Evolutionary conservation across 2,329 filamentous ascomycete genomes (phyloP), one percentile per base, ranked within the genome.

Genomic region (Sporothrix inflata): DNA sequence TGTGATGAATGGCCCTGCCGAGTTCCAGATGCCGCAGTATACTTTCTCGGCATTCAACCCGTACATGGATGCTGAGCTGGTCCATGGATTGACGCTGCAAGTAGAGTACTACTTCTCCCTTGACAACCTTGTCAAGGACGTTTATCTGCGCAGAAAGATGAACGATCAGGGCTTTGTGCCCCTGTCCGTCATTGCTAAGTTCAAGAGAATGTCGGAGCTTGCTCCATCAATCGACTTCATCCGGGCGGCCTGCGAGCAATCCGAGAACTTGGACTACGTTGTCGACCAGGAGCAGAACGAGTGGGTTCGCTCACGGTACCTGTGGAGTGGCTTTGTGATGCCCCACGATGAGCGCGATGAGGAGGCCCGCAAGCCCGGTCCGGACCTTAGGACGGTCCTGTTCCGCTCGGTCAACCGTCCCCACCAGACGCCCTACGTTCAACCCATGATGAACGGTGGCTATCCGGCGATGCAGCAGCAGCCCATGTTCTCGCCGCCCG

Each of bases 91-190:
- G 66, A 85, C 82, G 71, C 80, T 79, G 75, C 84, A 87, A 78
- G 87, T 94, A 49, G 94, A 97, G 78, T 99, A 98, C 84, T 99
- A 99, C 82, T 97, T 99, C 83, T 98, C 95, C 0, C 88, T 97
- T 38, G 93, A 98, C 78, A 99, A 99, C 79, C 86, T 98, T 67
- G 92, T 93, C 86, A 98, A 97, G 82, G 96, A 99, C 78, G 86
- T 93, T 78, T 98, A 90, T 81, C 86, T 99, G 73, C 91, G 96
- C 72, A 90, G 89, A 78, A 91, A 94, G 77, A 98, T 99, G 96
- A 95, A 99, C 79, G 93, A 92, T 0, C 93, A 98, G 80, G 96
- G 96, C 21, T 98, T 94, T 78, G 94, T 98, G 16, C 90, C 89
- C 68, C 83, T 99, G 69, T 86, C 87, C 45, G 88, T 97, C 73